phyloP scores from a whole-genome alignment of 2,329 filamentous ascomycete species.

The Hypocrella siamensis region DNA sequence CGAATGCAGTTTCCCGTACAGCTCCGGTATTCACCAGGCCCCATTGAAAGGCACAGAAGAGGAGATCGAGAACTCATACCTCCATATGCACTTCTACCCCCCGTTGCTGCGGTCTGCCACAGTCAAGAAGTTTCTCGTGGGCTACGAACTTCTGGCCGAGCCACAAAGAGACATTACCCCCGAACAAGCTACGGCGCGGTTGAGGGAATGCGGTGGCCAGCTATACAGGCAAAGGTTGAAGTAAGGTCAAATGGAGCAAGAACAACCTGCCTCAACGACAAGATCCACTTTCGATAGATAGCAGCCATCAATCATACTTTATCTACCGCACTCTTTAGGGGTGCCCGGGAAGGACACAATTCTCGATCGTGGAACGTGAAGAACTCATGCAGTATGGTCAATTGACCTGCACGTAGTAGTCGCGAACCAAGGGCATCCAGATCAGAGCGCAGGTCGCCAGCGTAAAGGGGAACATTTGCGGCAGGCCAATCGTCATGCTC shows the following conservation, averaged over 20 bases:
- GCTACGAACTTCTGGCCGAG: constrained; percentile 92
- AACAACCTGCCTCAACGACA: neutral
- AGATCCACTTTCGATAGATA: too few relatives aligned
- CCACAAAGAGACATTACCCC: constrained; percentile 97
- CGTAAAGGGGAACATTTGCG: constrained; percentile 39
- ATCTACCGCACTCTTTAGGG: too few relatives aligned
- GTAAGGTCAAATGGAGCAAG: constrained; percentile 2
- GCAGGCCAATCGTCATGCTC: constrained; percentile 48
- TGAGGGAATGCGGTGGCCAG: constrained; percentile 63
- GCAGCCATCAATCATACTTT: too few relatives aligned
- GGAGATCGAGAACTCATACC: constrained; percentile 74
- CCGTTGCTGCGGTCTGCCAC: constrained; percentile 83
- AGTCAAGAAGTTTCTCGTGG: constrained; percentile 90
- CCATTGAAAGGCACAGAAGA: constrained; percentile 68
- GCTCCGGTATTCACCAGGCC: constrained; percentile 91
- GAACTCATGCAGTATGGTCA: too few relatives aligned
- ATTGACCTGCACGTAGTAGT: constrained; percentile 43
- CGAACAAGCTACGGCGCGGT: constrained; percentile 72
- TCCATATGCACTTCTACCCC: constrained; percentile 97
- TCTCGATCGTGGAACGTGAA: too few relatives aligned
- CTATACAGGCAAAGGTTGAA: constrained; percentile 56
- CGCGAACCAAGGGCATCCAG: constrained; percentile 54
- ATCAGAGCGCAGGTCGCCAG: constrained; percentile 33
- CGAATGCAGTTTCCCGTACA: constrained; percentile 93
- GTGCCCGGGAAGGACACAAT: too few relatives aligned